Evolutionary conservation across 495 filamentous ascomycete species (phyloP).

Genomic region (Xylona heveae): DNA sequence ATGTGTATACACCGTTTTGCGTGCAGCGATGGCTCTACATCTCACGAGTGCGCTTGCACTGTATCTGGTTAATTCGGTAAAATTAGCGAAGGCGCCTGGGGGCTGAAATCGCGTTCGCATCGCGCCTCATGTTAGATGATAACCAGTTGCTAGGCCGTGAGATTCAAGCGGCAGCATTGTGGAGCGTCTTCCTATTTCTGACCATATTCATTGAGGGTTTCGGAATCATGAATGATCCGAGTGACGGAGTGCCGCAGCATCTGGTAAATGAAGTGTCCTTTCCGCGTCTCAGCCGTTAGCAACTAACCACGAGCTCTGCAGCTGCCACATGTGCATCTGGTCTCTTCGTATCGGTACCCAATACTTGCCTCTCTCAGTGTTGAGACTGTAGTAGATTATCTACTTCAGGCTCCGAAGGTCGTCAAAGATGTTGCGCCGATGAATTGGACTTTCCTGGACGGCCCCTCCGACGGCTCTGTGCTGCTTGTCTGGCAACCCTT

Average conservation of each 20-base stretch:
- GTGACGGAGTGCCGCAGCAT: conserved; percentile 35
- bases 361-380: conserved; percentile 39
- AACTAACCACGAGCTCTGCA: conserved; percentile 12
- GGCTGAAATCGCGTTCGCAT: too few relatives aligned
- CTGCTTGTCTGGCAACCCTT: conserved; percentile 75
- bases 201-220: too few relatives aligned
- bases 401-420: conserved; percentile 60
- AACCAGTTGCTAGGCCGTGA: too few relatives aligned
- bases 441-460: conserved; percentile 78
- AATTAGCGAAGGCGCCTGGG: too few relatives aligned
- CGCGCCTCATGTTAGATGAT: too few relatives aligned
- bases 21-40: too few relatives aligned
- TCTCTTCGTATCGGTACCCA: conserved; percentile 58
- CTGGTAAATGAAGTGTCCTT: conserved; percentile 24
- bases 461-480: conserved; percentile 57
- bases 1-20: too few relatives aligned
- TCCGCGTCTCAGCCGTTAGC: conserved; percentile 1
- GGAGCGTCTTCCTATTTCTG: too few relatives aligned
- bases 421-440: conserved; percentile 56
- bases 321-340: conserved; percentile 72
- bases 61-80: too few relatives aligned
- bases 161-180: too few relatives aligned
- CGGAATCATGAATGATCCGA: conserved; percentile 40
- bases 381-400: conserved; percentile 51
- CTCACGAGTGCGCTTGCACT: too few relatives aligned